phyloP scores from a whole-genome alignment of 2,329 filamentous ascomycete genomes.

The Drechslerella stenobrocha region DNA sequence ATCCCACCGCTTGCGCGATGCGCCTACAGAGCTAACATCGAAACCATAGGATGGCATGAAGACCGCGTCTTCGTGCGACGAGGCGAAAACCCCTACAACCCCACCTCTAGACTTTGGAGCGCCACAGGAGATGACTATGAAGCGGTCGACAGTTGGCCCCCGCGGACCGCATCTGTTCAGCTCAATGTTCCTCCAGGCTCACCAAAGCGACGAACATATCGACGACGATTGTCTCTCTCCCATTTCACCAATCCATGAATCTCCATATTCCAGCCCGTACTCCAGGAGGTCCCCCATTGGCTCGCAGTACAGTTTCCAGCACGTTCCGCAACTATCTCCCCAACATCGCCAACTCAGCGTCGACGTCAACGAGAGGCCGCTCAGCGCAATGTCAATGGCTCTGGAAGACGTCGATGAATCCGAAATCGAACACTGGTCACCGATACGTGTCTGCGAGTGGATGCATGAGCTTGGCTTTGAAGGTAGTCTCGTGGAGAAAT shows the following conservation, averaged over 20 bases:
- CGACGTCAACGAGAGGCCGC: constrained; percentile 56
- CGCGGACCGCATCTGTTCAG: constrained; percentile 85
- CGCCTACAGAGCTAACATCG: constrained; percentile 33
- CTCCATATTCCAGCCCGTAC: constrained; percentile 57
- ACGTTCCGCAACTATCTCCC: constrained; percentile 41
- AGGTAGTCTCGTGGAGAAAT: constrained; percentile 74
- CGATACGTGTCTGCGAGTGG: constrained; percentile 78
- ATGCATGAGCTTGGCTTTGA: constrained; percentile 85
- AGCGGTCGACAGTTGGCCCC: constrained; percentile 62
- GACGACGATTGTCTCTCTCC: constrained; percentile 58
- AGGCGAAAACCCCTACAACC: constrained; percentile 75
- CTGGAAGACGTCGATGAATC: constrained; percentile 63
- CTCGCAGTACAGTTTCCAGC: constrained; percentile 56
- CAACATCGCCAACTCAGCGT: constrained; percentile 54
- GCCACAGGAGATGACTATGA: constrained; percentile 62
- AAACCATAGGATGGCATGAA: constrained; percentile 68
- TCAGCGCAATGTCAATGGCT: constrained; percentile 61
- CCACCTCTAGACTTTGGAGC: constrained; percentile 56
- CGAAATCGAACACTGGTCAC: constrained; percentile 69
- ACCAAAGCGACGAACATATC: constrained; percentile 60
- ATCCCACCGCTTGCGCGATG: constrained; percentile 14
- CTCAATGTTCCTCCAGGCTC: constrained; percentile 65
- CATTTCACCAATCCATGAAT: constrained; percentile 63
- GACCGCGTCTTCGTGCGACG: constrained; percentile 83
- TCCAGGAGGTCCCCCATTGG: constrained; percentile 55